Evolutionary conservation across 345 rosid species (phyloP), one percentile per base, ranked within the genome.

Genomic region (Eutrema japonicum): DNA sequence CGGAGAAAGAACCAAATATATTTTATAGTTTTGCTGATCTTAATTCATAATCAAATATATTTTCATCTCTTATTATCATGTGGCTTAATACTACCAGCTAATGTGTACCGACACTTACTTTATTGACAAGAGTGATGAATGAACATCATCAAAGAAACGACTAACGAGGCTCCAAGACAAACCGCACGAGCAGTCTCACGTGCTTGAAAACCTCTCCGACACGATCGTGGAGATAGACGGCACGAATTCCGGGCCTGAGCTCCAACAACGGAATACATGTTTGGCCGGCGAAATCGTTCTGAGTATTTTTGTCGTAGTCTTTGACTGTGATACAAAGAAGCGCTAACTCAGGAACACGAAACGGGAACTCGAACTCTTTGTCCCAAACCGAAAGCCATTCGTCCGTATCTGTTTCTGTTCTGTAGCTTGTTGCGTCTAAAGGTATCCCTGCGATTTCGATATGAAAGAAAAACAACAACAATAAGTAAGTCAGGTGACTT

Each of bases 261-360:
- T 93, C 97, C 5, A 83, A 69, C 30, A 91, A 79, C 6, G 97
- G 98, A 72, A 94, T 64, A 70, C 92, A 89, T 62, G 90, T 82
- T 73, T 94, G 96, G 32, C 98, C 98, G 6, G 87, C 95, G 53
- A 94, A 91, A 49, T 91, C 93, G 60, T 91, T 87, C 57, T 81
- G 80, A 52, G 91, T 90, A 3, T 89, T 85, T 72, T 74, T 81
- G 69, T 94, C 91, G 36, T 87, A 79, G 36, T 89, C 97, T 10
- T 79, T 80, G 41, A 91, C 95, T 76, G 83, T 96, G 5, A 91
- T 80, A 70, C 85, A 81, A 35, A 93, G 86, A 79, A 91, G 56
- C 14, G 96, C 97, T 72, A 88, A 70, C 37, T 88, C 90, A 5
- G 98, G 97, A 73, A 88, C 88, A 4, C 88, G 82, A 16, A 94